Base-by-base conservation (phyloP, 106 monocot genomes). In the Cymbidium sinense region DNA sequence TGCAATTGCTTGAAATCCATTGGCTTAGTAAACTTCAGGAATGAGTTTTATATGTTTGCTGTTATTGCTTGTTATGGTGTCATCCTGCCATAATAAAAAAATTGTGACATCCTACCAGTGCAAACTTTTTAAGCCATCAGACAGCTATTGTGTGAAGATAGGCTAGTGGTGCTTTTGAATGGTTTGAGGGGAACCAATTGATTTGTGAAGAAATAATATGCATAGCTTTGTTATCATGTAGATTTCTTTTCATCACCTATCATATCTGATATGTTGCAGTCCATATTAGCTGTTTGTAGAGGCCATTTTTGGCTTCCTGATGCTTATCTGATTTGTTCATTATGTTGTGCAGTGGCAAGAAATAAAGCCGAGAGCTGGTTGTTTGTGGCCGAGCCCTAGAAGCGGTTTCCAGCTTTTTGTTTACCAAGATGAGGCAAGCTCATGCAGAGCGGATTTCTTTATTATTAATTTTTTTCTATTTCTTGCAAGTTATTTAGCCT, bases 351-450 rank as follows among this genome's bases (percentile, higher is more conserved):
- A 99, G 98, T 99, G 98, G 98, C 91, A 99, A 94, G 98, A 99
- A 85, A 95, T 99, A 86, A 99, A 99, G 82, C 92, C 92, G n/a
- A 75, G 78, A 58, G 85, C 85, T 80, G 98, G 94, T 77, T 81
- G 76, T 78, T 18, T 94, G 78, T 99, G 98, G 98, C 98, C 98
- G 39, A 89, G 88, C 71, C 79, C 94, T 75, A 90, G 98, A 76
- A 99, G 98, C 81, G 98, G 94, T 77, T 99, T 99, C 82, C 94
- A 99, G 83, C 89, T 99, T 77, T 86, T 87, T 84, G 92, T 90
- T 71, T 92, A 80, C 75, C 98, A 99, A 87, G 98, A 99, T 80
- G 87, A 94, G 90, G 98, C 81, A 86, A 86, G 86, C 43, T 11
- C 25, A 27, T n/a, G 29, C 8, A 25, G 58, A 19, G 12, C 25